Evolutionary conservation across 805 yeast species (phyloP), one percentile per base, ranked within the genome.

Genomic region (Metschnikowia hibisci): DNA sequence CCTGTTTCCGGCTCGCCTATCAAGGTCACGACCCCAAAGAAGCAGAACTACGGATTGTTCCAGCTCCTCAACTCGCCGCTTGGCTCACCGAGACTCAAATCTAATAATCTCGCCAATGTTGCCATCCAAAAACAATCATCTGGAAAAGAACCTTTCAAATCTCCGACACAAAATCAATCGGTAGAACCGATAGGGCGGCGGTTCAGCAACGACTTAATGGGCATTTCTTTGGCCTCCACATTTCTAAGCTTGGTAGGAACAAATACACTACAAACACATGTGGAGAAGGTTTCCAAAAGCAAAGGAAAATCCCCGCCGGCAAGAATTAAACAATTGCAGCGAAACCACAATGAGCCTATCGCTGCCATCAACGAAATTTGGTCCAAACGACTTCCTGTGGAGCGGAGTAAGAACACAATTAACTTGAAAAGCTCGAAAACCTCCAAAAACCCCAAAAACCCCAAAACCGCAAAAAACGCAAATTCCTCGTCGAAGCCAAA

Each of bases 351-450:
- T 14, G 48, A 48, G 11, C 61, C 63, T 1, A 67, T 70, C 5
- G 41, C 58, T 4, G 49, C 56, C 8, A 52, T 49, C 15, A 63
- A 58, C 39, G 69, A 67, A n/a, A 47, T 39, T 9, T 62, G 56
- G 18, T 37, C 52, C 14, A 66, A 67, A 42, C 45, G 74, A 36
- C 47, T 61, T 23, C 75, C 58, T 6, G 51, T 53, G 6, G 48
- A 44, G n/a, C 37, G 53, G 14, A 42, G 40, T 10, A 44, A 49
- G 25, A 55, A 60, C 41, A 77, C 74, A 0, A 55, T 67, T 13
- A 72, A 65, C 50, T 71, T 79, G 4, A 62, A 66, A 5, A 10
- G 70, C 73, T 11, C 71, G 7, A 72, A 74, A 42, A 69, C 69
- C 29, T 62, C 69, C 4, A 60, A 57, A 42, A 62, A 66, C 6